Percentiles rank a stretch among this genome's conserved stretches.
These are phyloP conservation scores for Peterozyma xylosa DNA, from an alignment of 805 yeast genomes.

Conservation along the genomic window DNA sequence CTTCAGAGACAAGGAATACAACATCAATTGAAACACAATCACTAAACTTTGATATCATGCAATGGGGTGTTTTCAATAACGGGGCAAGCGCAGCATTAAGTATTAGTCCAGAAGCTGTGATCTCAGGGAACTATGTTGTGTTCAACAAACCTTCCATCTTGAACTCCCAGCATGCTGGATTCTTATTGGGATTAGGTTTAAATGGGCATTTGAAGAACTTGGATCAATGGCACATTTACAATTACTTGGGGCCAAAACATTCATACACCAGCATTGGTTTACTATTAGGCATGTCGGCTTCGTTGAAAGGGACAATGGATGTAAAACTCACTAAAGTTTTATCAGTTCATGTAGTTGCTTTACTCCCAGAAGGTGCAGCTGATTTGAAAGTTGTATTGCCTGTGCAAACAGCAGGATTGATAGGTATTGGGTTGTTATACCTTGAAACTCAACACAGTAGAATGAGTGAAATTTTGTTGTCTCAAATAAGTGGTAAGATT, in stretches of 20 bases:
- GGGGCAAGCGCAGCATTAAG: slow-evolving; percentile 86
- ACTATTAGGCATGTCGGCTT: slow-evolving; percentile 87
- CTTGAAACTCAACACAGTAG: slow-evolving; percentile 72
- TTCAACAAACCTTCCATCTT: slow-evolving; percentile 69
- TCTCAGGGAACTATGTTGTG: slow-evolving; percentile 86
- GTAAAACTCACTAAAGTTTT: slow-evolving; percentile 81
- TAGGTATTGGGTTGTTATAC: slow-evolving; percentile 85
- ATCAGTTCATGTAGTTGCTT: slow-evolving; percentile 87
- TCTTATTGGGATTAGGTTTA: slow-evolving; percentile 83
- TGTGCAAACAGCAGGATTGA: slow-evolving; percentile 86
- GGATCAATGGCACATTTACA: slow-evolving; percentile 96
- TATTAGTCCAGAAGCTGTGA: slow-evolving; percentile 56
- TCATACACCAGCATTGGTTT: slow-evolving; percentile 80
- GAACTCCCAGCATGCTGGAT: slow-evolving; percentile 89
- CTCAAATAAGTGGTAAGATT: slow-evolving; percentile 57
- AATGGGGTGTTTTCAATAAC: slow-evolving; percentile 89
- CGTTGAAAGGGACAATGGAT: slow-evolving; percentile 77
- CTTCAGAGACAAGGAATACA: slow-evolving; percentile 51
- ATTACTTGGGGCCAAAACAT: slow-evolving; percentile 86
- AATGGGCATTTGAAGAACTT: slow-evolving; percentile 78
- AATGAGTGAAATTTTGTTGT: slow-evolving; percentile 71
- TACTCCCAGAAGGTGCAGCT: slow-evolving; percentile 85
- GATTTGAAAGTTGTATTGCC: slow-evolving; percentile 76
- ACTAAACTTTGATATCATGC: slow-evolving; percentile 25
- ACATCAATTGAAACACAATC: slow-evolving; percentile 34